phyloP scores from a whole-genome alignment of 352 stramenopile species.

The Phytophthora citricola region DNA sequence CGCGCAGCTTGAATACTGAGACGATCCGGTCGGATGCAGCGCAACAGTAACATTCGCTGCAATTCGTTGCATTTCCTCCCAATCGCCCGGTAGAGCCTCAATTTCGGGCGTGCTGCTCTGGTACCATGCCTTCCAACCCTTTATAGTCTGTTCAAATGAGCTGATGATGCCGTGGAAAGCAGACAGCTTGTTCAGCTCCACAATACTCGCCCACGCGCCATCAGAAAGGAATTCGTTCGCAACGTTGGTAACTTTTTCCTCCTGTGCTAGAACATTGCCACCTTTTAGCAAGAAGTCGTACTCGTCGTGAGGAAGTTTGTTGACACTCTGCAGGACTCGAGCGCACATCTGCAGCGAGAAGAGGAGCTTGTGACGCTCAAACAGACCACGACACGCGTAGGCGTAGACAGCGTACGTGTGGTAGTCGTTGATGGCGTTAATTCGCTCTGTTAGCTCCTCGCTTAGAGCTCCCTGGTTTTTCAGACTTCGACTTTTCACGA shows the following conservation, averaged over 20 bases:
- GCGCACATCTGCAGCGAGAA: slow-evolving; percentile 96
- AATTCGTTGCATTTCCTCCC: slow-evolving; percentile 94
- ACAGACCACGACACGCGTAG: slow-evolving; percentile 95
- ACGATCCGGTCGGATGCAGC: slow-evolving; percentile 92
- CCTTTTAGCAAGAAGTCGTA: slow-evolving; percentile 96
- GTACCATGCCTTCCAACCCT: slow-evolving; percentile 86
- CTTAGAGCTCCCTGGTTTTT: slow-evolving; percentile 83
- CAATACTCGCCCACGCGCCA: slow-evolving; percentile 88
- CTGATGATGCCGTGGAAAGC: slow-evolving; percentile 89
- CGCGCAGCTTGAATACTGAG: slow-evolving; percentile 91
- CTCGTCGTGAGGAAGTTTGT: slow-evolving; percentile 93
- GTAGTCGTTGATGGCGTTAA: slow-evolving; percentile 95
- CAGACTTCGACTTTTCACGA: slow-evolving; percentile 86
- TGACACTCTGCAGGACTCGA: slow-evolving; percentile 90
- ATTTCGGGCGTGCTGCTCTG: slow-evolving; percentile 91
- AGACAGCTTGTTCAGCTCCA: slow-evolving; percentile 92
- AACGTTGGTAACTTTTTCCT: slow-evolving; percentile 84
- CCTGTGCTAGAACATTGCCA: slow-evolving; percentile 64
- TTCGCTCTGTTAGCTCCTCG: slow-evolving; percentile 86
- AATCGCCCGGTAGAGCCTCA: slow-evolving; percentile 91
- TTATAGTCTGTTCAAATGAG: slow-evolving; percentile 91
- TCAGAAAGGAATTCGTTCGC: slow-evolving; percentile 90
- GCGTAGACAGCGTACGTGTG: slow-evolving; percentile 96
- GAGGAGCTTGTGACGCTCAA: slow-evolving; percentile 96
- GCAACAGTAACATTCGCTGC: slow-evolving; percentile 94